Evolutionary conservation across 129 eudicot genomes (phyloP), one percentile per base, ranked within the genome.

Genomic region (sunflower (Helianthus annuus)): DNA sequence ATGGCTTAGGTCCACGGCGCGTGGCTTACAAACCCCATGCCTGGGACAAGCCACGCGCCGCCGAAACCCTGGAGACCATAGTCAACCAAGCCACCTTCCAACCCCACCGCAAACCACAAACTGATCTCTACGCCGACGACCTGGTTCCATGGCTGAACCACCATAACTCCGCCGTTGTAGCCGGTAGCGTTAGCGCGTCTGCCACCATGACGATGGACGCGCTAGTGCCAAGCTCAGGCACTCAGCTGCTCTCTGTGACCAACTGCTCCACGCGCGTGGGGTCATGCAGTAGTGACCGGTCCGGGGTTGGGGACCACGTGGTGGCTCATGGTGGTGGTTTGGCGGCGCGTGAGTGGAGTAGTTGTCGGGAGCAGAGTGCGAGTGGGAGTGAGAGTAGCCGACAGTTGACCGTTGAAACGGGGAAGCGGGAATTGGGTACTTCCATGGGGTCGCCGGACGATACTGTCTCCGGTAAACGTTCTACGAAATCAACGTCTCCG

Each of bases 1-100:
- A 89, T 48, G 91, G 95, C 2, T 67, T 92, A 44, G 91, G 84
- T 15, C 83, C 77, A 1, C 88, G 83, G 71, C 91, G 95, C 72
- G 81, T 77, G 81, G 77, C 68, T 0, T 69, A 61, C 82, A 87
- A 79, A 73, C 79, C 70, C n/a, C 49, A 53, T 10, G 42, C 66
- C 48, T 90, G 93, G 96, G 87, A 85, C 1, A 86, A 87, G 76
- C 87, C 92, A 78, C 77, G 77, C 51, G 82, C 86, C 27, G 85
- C 87, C 38, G 98, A 86, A 14, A 92, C 96, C 10, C 91, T 92
- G 0, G 98, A 92, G 81, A 85, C 95, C 10, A 84, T 92, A n/a
- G 98, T 92, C 45, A 78, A 85, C 84, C 97, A 85, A 86, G 94
- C 96, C 54, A 76, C 97, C 70, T 54, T 71, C 81, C 72, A 60